phyloP scores from a whole-genome alignment of 805 yeast species.

The Saccharomycopsis amapae region DNA sequence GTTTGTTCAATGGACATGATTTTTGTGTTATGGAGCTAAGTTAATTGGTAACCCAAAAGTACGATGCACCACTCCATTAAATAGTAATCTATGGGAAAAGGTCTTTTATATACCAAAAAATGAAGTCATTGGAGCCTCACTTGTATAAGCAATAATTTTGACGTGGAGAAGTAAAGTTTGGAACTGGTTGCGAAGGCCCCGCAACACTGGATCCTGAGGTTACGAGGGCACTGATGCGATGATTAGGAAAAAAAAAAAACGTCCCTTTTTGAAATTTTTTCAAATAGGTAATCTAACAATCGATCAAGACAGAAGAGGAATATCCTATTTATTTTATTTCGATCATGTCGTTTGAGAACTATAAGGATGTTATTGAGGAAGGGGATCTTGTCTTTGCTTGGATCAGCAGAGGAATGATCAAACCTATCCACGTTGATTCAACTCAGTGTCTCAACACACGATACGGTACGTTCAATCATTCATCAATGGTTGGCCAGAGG shows the following conservation, averaged over 20 bases:
- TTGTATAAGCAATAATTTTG: too few relatives aligned
- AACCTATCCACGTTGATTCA: constrained; percentile 56
- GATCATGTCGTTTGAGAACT: constrained; percentile 45
- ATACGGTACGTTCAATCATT: constrained; percentile 85
- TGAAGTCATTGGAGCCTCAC: too few relatives aligned
- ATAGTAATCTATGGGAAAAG: too few relatives aligned
- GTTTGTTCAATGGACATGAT: constrained; percentile 1
- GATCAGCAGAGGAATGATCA: constrained; percentile 71
- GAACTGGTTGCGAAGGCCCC: too few relatives aligned
- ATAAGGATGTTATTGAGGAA: constrained; percentile 65
- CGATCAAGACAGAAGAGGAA: neutral
- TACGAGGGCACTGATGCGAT: neutral
- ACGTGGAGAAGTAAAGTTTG: too few relatives aligned
- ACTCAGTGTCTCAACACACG: constrained; percentile 72
- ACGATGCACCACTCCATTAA: too few relatives aligned
- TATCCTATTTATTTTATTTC: neutral
- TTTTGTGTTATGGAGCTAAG: neutral
- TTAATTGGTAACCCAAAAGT: too few relatives aligned
- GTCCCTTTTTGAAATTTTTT: neutral
- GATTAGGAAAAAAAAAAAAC: neutral
- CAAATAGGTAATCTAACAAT: neutral
- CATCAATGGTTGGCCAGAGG: constrained; percentile 67
- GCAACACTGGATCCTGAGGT: too few relatives aligned
- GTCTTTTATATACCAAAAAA: too few relatives aligned
- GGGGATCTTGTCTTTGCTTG: constrained; percentile 86